Evolutionary conservation across 2,329 filamentous ascomycete species (phyloP).

Genomic region (Aspergillus fructus): DNA sequence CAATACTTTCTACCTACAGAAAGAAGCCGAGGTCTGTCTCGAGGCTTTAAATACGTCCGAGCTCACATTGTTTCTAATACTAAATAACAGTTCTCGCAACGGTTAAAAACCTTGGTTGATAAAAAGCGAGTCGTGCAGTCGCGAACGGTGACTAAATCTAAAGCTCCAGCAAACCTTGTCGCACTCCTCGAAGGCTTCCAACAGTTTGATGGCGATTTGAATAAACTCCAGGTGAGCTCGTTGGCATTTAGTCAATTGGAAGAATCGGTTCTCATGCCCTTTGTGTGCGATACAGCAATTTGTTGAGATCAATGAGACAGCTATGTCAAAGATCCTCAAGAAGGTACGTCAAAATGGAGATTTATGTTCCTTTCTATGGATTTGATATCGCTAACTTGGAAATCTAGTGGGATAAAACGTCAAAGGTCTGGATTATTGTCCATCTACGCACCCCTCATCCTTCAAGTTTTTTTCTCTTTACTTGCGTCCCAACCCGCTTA

Average conservation of each 20-base stretch:
- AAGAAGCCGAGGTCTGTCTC: constrained; percentile 83
- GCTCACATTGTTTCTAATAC: not conserved
- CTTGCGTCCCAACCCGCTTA: constrained; percentile 16
- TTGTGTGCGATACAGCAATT: constrained; percentile 67
- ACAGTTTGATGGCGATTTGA: constrained; percentile 93
- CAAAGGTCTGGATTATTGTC: constrained; percentile 61
- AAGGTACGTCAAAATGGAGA: constrained; percentile 58
- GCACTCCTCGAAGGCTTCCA: constrained; percentile 95
- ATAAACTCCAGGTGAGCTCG: constrained; percentile 72
- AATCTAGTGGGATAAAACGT: constrained; percentile 90
- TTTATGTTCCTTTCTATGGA: constrained; percentile 4
- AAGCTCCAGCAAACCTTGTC: constrained; percentile 88
- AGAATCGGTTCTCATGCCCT: constrained; percentile 9
- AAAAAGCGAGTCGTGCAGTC: constrained; percentile 92
- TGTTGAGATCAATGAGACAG: constrained; percentile 95
- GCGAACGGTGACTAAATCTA: constrained; percentile 71
- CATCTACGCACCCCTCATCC: not conserved
- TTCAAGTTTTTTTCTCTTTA: not conserved
- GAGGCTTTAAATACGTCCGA: not conserved
- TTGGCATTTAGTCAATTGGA: not conserved
- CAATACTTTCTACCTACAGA: constrained; percentile 95
- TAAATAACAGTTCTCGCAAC: constrained; percentile 74
- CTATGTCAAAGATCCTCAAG: constrained; percentile 97
- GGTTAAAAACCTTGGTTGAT: constrained; percentile 86
- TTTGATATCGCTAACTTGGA: constrained; percentile 20